Evolutionary conservation across 768 basidiomycete species (phyloP).

Genomic region (Hypholoma sublateritium): DNA sequence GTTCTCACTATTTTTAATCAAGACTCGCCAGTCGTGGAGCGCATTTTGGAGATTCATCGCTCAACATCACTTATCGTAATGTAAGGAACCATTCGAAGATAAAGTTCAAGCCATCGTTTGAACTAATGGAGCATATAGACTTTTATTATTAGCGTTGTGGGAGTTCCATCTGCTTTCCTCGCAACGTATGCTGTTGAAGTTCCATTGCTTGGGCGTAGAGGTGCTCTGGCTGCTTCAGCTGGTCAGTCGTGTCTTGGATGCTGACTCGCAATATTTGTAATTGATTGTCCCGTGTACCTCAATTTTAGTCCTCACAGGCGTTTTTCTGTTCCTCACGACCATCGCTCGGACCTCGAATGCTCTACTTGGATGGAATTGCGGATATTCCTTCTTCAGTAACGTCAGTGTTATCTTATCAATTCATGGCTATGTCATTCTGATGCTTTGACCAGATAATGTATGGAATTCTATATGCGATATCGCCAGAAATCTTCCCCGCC

Average conservation of each 20-base stretch:
- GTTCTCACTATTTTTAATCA: neutral
- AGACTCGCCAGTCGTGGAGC: slow-evolving; percentile 64
- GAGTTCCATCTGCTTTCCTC: slow-evolving; percentile 67
- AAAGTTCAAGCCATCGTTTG: no score
- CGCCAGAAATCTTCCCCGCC: slow-evolving; percentile 69
- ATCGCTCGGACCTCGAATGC: slow-evolving; percentile 66
- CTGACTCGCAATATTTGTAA: neutral
- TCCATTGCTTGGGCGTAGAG: slow-evolving; percentile 60
- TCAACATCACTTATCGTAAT: slow-evolving; percentile 73
- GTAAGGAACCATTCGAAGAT: slow-evolving; percentile 28
- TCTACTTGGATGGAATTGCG: slow-evolving; percentile 79
- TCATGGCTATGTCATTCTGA: neutral
- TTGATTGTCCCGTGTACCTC: slow-evolving; percentile 42
- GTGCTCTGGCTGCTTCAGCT: slow-evolving; percentile 64
- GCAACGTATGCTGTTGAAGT: slow-evolving; percentile 69
- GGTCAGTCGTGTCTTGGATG: slow-evolving; percentile 39
- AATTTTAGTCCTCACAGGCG: slow-evolving; percentile 60
- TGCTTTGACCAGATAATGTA: slow-evolving; percentile 62
- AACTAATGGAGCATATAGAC: slow-evolving; percentile 37
- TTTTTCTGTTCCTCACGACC: slow-evolving; percentile 71
- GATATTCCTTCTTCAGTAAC: slow-evolving; percentile 60
- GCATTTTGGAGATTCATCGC: slow-evolving; percentile 62
- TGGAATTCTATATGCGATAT: slow-evolving; percentile 66
- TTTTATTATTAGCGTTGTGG: slow-evolving; percentile 64
- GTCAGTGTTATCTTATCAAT: slow-evolving; percentile 29